Base-by-base conservation (phyloP, 1,284 basidiomycete genomes). In the Microbotryum saponariae region DNA sequence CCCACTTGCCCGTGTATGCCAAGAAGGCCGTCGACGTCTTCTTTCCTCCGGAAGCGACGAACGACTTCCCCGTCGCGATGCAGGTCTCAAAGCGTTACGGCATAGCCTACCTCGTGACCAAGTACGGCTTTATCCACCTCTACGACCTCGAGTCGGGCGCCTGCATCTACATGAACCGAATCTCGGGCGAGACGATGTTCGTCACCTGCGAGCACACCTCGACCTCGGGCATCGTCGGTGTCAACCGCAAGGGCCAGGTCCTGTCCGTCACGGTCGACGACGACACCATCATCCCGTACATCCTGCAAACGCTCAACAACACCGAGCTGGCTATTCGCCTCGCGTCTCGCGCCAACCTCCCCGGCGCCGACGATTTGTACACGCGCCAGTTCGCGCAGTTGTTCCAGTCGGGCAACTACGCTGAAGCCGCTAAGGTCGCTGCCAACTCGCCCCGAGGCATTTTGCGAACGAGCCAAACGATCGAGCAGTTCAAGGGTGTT, bases 41-140 rank as follows among this genome's bases (percentile, higher is more conserved):
- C 80, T 99, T 98, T 84, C 96, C 96, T 59, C 87, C 92, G 2
- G 96, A 99, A 76, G 96, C 96, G 5, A 88, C 88, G 52, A 97
- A 93, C 76, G 96, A 99, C 76, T 99, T 99, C 82, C 96, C 96
- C n/a, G 96, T 99, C 48, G 91, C 94, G 33, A 97, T 99, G 90
- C 96, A 99, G 76, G 91, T 97, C 51, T 98, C 94, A 58, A 86
- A 88, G 77, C 90, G 91, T 73, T 94, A 97, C 77, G 94, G 94
- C 54, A 92, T 99, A 77, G 82, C 97, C 73, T 99, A 96, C 79
- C 83, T 99, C 63, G 89, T 97, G 73, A 98, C 96, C 64, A 99
- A 99, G 77, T 98, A 92, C 76, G 96, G 96, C 56, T 99, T 99
- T 79, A 97, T 99, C 73, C 96, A 98, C 78, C 83, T 99, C 20